A percentile compares a stretch with the other conserved stretches of the same genome.
Evolutionary conservation across 352 stramenopile genomes (phyloP).

Genomic region (Pythium aquatile): DNA sequence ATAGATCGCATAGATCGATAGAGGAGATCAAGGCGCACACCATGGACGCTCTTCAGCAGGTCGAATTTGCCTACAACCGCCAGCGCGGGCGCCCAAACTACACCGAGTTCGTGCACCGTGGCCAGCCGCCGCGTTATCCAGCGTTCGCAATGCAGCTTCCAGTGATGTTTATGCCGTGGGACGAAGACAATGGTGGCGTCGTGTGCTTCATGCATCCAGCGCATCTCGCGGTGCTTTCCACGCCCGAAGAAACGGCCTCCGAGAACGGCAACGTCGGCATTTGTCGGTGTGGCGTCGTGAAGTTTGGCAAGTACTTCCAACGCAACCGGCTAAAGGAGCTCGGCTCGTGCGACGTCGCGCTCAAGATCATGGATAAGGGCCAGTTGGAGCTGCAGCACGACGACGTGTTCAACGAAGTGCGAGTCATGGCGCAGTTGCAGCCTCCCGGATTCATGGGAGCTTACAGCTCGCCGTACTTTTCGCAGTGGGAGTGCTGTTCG

Average conservation of each 20-base stretch:
- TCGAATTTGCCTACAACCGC: conserved; percentile 73
- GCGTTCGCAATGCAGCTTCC: conserved; percentile 67
- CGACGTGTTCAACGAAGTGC: conserved; percentile 76
- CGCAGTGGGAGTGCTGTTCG: conserved; percentile 70
- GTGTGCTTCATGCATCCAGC: conserved; percentile 62
- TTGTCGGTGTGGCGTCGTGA: conserved; percentile 75
- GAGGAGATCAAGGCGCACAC: conserved; percentile 4
- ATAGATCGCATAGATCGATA: neutral
- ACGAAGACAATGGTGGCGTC: conserved; percentile 59
- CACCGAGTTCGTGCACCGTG: conserved; percentile 50
- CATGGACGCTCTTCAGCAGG: conserved; percentile 47
- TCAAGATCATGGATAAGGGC: conserved; percentile 75
- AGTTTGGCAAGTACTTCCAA: conserved; percentile 72
- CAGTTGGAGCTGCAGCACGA: conserved; percentile 71
- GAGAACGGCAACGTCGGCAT: conserved; percentile 55
- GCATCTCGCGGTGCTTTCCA: conserved; percentile 37
- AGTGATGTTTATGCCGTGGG: conserved; percentile 65
- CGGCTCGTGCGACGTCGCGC: conserved; percentile 53
- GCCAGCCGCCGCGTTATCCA: conserved; percentile 70
- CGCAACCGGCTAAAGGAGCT: conserved; percentile 31
- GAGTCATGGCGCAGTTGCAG: conserved; percentile 77
- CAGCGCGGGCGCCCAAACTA: conserved; percentile 63
- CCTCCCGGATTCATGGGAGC: conserved; percentile 52
- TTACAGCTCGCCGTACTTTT: conserved; percentile 62
- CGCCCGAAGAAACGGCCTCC: conserved; percentile 42